Evolutionary conservation across 805 yeast species (phyloP).

Genomic region (Vanderwaltozyma yarrowii): DNA sequence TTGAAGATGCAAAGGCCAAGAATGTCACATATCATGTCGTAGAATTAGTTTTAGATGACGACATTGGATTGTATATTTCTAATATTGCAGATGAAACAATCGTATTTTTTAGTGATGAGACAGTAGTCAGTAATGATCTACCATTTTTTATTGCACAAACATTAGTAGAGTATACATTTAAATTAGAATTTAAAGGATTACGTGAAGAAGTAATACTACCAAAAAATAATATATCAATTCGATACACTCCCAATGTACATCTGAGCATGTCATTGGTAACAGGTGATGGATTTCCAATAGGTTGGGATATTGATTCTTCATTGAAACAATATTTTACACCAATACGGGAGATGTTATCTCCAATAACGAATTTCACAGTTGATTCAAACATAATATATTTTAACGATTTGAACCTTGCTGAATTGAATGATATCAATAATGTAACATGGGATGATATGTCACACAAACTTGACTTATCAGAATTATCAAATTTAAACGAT

Average conservation of each 20-base stretch:
- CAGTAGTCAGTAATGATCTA: slow-evolving; percentile 46
- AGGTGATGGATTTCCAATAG: slow-evolving; percentile 55
- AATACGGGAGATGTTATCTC: slow-evolving; percentile 40
- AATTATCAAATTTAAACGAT: slow-evolving; percentile 44
- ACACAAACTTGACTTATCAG: slow-evolving; percentile 74
- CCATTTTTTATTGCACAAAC: slow-evolving; percentile 54
- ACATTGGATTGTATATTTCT: slow-evolving; percentile 37
- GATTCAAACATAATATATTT: slow-evolving; percentile 71
- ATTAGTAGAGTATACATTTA: slow-evolving; percentile 36
- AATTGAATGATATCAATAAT: slow-evolving; percentile 16
- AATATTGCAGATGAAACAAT: slow-evolving; percentile 31
- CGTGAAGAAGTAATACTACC: slow-evolving; percentile 7
- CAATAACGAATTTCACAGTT: slow-evolving; percentile 59
- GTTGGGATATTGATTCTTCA: slow-evolving; percentile 63
- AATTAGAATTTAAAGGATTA: slow-evolving; percentile 31
- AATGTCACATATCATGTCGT: slow-evolving; percentile 27
- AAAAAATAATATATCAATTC: slow-evolving; percentile 21
- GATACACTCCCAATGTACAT: slow-evolving; percentile 52
- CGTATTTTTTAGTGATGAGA: slow-evolving; percentile 25
- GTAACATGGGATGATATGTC: slow-evolving; percentile 49
- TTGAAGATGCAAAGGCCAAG: slow-evolving; percentile 5
- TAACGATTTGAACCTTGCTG: slow-evolving; percentile 28
- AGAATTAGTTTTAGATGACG: slow-evolving; percentile 31
- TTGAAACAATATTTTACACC: slow-evolving; percentile 43
- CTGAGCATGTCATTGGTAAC: slow-evolving; percentile 64